phyloP scores from a whole-genome alignment of 768 basidiomycete species.

The Serendipita sp. region DNA sequence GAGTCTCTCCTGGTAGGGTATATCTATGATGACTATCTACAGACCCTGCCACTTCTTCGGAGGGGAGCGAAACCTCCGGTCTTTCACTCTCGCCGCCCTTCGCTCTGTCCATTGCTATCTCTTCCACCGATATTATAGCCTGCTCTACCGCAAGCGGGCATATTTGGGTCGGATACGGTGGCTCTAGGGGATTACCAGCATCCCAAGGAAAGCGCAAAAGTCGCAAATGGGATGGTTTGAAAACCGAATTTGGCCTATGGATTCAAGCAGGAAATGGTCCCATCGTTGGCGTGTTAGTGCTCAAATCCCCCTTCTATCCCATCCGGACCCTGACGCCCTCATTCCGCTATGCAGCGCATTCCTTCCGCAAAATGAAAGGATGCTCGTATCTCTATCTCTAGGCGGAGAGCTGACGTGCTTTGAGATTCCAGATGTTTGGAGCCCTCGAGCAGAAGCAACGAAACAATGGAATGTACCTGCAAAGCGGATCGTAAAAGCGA shows the following conservation, averaged over 20 bases:
- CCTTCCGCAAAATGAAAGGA: neutral
- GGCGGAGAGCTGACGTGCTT: neutral
- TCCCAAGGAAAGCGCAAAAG: neutral
- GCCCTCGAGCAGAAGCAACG: neutral
- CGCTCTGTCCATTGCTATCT: neutral
- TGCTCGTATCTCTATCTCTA: neutral
- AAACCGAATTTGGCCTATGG: neutral
- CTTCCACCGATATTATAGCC: neutral
- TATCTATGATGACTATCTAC: neutral
- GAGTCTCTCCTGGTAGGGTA: neutral
- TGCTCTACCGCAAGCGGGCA: neutral
- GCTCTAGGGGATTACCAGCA: neutral
- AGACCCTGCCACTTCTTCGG: neutral
- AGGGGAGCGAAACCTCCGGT: neutral
- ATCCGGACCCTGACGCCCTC: neutral
- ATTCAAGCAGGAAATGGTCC: neutral
- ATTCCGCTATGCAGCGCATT: neutral
- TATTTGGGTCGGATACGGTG: neutral
- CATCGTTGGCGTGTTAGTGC: neutral
- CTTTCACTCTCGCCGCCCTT: neutral
- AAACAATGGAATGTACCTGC: neutral
- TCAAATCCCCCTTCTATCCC: neutral
- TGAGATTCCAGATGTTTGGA: neutral
- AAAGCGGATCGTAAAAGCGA: neutral
- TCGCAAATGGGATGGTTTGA: slow-evolving; percentile 1